Conservation (phyloP, 495 filamentous ascomycete genomes). For the Hypomontagnella monticulosa region DNA sequence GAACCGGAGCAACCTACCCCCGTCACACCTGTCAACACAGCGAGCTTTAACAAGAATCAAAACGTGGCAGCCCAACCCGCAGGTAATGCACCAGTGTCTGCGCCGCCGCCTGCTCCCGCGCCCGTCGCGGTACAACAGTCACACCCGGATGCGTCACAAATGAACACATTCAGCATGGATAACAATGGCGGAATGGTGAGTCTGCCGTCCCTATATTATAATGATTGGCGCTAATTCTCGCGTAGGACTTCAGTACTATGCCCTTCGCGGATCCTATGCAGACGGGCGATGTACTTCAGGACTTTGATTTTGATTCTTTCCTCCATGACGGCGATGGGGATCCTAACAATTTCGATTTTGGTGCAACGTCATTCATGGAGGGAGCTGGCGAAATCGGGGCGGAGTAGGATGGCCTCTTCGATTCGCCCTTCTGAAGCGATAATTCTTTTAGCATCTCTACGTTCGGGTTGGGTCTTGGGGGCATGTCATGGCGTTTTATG, state of each 20-base stretch:
- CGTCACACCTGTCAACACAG: slow-evolving; percentile 81
- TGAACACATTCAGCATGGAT: slow-evolving; percentile 48
- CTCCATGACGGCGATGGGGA: slow-evolving; percentile 64
- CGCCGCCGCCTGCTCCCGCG: slow-evolving; percentile 54
- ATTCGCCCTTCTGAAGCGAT: slow-evolving; percentile 8
- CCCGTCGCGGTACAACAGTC: slow-evolving; percentile 60
- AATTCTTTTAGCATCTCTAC: slow-evolving; percentile 32
- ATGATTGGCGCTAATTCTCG: slow-evolving; percentile 17
- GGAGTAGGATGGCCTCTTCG: slow-evolving; percentile 51
- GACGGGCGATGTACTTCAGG: slow-evolving; percentile 78
- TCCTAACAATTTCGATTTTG: slow-evolving; percentile 56
- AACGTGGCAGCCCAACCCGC: slow-evolving; percentile 58
- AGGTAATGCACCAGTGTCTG: slow-evolving; percentile 55
- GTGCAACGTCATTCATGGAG: slow-evolving; percentile 54
- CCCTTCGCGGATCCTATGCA: slow-evolving; percentile 70
- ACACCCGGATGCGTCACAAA: slow-evolving; percentile 54
- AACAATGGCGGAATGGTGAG: slow-evolving; percentile 48
- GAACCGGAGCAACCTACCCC: slow-evolving; percentile 82
- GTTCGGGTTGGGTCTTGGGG: slow-evolving; percentile 36
- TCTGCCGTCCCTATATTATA: slow-evolving; percentile 4
- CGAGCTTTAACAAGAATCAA: slow-evolving; percentile 67
- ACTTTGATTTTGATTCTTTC: slow-evolving; percentile 98
- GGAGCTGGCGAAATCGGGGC: slow-evolving; percentile 58
- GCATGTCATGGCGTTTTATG: slow-evolving; percentile 47
- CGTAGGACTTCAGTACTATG: slow-evolving; percentile 54